Evolutionary conservation across 2,329 filamentous ascomycete species (phyloP), one percentile per base, ranked within the genome.

Genomic region (Cercospora beticola): DNA sequence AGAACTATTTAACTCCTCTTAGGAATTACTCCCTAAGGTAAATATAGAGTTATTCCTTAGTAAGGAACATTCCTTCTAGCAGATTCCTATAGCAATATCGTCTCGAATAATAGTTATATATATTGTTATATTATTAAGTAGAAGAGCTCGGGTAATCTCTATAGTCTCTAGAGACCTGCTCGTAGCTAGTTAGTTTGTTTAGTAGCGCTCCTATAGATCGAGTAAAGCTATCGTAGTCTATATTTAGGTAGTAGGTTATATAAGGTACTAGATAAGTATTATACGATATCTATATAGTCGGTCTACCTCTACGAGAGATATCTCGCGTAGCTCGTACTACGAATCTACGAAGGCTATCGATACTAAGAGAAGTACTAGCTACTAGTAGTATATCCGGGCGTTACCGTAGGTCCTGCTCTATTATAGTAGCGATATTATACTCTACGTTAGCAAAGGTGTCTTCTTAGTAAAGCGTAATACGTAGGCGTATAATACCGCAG

Each of bases 401-500:
- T 28, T 46, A 14, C 60, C 14, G 23, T 3, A 62, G 33, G 23
- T 62, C 60, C 40, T 62, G 60, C 6, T 62, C 23, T 14, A 62
- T 62, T 9, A 9, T 12, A 14, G 33, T n/a, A 6, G 21, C 60
- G 40, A 62, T 62, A 9, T 52, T 9, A 21, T 9, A 21, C 21
- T 62, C 60, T 49, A 7, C 60, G 21, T 62, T 23, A 49, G 23
- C 60, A 49, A 62, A 62, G 21, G 60, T 49, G 21, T 62, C 36
- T 52, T 62, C 60, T 52, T 62, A 3, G 14, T 62, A 62, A 31
- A 62, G 60, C 14, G 60, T 62, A 5, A 62, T 49, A 28, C 60
- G 60, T 62, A 14, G 60, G 33, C 60, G 60, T 40, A 62, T 62
- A 7, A 62, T 23, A 62, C 60, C 60, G 31, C 18, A 46, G 40